Evolutionary conservation across 805 yeast genomes (phyloP), one percentile per base, ranked within the genome.

Genomic region (Cyberlindnera mrakii): DNA sequence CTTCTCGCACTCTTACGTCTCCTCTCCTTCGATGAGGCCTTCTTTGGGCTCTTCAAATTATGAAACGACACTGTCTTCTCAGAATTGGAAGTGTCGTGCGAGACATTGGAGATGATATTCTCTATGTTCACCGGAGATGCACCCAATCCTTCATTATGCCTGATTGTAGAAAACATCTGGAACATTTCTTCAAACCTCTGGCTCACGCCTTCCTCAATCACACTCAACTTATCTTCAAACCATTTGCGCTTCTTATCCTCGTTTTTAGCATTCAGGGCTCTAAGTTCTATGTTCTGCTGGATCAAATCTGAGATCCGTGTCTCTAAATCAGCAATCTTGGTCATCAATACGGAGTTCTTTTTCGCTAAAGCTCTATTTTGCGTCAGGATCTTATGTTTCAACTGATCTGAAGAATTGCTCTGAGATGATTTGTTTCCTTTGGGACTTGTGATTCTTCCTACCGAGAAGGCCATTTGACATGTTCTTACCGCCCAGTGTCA

Each of bases 291-390:
- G 49, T 78, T 78, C 48, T 78, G 81, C 45, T 68, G 71, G 13
- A 71, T 68, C 50, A 79, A 57, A 16, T 72, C 76, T 18, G 70
- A 64, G 19, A 80, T 57, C 45, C 68, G 72, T 11, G 62, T 55
- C 57, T 82, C 87, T 57, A 84, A 58, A 25, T 71, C 77, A 4
- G 72, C 59, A 20, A 82, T 65, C 49, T 68, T 75, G 32, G 70
- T 57, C 68, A 73, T 66, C 56, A 82, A 63, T 18, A 68, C 57
- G 3, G 82, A 72, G 55, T 79, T 81, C 39, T 72, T 74, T 47
- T 70, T 75, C 1, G 86, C 86, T 23, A 84, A 60, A n/a, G 74
- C 71, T 41, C 67, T 68, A 59, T 83, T 83, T 53, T 61, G 70
- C 39, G 49, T 56, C 35, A 53, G 54, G 44, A 57, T 59, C 10